Percentiles rank a stretch among this genome's conserved stretches.
Conservation (phyloP, 768 basidiomycete genomes). For the Scleroderma citrinum region DNA sequence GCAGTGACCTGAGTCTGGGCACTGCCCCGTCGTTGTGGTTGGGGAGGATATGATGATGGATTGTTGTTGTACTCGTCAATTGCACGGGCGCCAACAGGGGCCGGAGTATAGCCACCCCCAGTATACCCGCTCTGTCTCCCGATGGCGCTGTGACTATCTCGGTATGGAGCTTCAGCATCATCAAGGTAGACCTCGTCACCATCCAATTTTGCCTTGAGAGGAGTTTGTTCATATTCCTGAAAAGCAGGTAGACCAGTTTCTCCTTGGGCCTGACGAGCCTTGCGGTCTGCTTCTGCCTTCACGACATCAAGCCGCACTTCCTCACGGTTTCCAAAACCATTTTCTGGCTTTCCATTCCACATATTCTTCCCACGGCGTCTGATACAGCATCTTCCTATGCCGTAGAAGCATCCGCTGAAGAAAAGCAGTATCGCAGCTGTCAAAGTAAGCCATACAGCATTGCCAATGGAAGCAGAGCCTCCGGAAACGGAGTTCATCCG, state of each 20-base stretch:
- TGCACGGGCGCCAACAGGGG: constrained; percentile 57
- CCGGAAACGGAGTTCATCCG: constrained; percentile 72
- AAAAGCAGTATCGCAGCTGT: constrained; percentile 82
- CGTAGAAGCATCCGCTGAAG: constrained; percentile 86
- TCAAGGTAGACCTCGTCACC: constrained; percentile 54
- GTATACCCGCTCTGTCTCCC: constrained; percentile 28
- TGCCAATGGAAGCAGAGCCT: constrained; percentile 78
- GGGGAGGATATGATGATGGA: constrained; percentile 40
- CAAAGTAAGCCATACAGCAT: constrained; percentile 86
- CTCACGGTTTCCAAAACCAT: constrained; percentile 41
- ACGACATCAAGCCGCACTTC: constrained; percentile 77
- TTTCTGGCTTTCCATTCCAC: constrained; percentile 30
- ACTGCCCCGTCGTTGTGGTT: constrained; percentile 36
- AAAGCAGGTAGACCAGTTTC: constrained; percentile 75
- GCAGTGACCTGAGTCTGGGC: constrained; percentile 36
- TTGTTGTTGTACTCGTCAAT: constrained; percentile 68
- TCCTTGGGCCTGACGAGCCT: constrained; percentile 52
- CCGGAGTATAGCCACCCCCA: constrained; percentile 62
- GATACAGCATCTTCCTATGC: constrained; percentile 82
- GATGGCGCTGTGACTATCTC: constrained; percentile 24
- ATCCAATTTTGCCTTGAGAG: constrained; percentile 55
- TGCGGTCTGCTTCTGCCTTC: constrained; percentile 81
- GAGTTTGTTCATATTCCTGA: constrained; percentile 54
- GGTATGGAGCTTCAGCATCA: constrained; percentile 33
- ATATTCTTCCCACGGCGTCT: constrained; percentile 42